Base-by-base conservation (phyloP, 1,284 basidiomycete species). In the Cryptococcus sp. region DNA sequence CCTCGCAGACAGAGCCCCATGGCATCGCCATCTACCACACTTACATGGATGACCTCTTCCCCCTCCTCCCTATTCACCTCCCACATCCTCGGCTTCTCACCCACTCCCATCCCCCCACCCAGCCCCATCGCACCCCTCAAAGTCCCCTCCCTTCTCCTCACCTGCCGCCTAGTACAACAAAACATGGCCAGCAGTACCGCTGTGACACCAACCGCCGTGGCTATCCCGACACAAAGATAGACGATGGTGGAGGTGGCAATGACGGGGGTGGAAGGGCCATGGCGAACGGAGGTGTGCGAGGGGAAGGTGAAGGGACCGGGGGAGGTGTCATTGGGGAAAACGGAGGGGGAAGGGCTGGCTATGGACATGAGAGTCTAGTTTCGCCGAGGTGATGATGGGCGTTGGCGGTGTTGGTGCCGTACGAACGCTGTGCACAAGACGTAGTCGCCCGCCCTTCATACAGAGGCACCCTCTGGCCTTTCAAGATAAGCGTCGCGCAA, bases 61-160 rank as follows among this genome's bases (percentile, higher is more conserved):
- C 1, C 52, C 50, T 46, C 36, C 46, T 35, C 7, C 46, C 36
- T 24, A 42, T 35, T 38, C 54, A 8, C 46, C 39, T 24, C 47
- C 45, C 28, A 50, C 18, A 33, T n/a, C 53, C 7, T 49, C 20
- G n/a, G 28, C 37, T 36, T 6, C 43, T 37, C 40, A 50, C 37
- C 35, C 37, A 63, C 13, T 59, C 59, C 55, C 59, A 63, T 28
- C 55, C 53, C 20, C 62, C 58, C 21, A 59, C 62, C 21, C 58
- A 47, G 13, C 18, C 23, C 7, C 21, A n/a, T 53, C 59, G 59
- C 33, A n/a, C 48, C 43, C 36, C 36, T 28, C 39, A 63, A 56
- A 7, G 47, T 39, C 23, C 16, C 35, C 9, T 21, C 20, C 23
- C 43, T 37, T 46, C 48, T 37, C 16, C 38, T 18, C 4, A 53